Base-by-base conservation (phyloP, 2,329 filamentous ascomycete species). In the Colletotrichum sp. region DNA sequence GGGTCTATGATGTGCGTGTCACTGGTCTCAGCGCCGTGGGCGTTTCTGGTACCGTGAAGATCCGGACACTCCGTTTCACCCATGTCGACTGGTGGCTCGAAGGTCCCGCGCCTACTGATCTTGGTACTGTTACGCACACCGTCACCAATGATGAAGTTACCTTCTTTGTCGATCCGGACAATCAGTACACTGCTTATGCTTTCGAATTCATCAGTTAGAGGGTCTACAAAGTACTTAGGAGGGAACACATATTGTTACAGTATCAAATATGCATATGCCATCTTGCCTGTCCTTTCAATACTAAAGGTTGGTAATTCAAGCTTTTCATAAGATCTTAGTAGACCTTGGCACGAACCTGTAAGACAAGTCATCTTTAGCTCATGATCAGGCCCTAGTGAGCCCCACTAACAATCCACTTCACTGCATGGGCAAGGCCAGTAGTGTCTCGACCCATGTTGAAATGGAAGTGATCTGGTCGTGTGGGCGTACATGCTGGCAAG, bases 161-260 rank as follows among this genome's bases (percentile, higher is more conserved):
- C 11, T 51, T 51, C 1, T 51, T 51, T 5, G 43, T 51, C 43
- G 43, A 51, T 51, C 43, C 43, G 11, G 43, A 51, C 43, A 51
- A 51, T 24, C 43, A 21, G 43, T 51, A 51, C 43, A 51, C 43
- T n/a, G 43, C 43, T 51, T 51, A 51, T 51, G 43, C 43, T 51
- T 51, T 51, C 6, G 43, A 51, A 51, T 51, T 51, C 0, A n/a
- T 51, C 43, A 51, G 43, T 51, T 51, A 51, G 43, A 13, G 11
- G 43, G 12, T 3, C 43, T 21, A 1, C 43, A 8, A 0, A 21
- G 11, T 11, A 13, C 2, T 51, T 8, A 4, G 11, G 6, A 24
- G 6, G 1, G 43, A 21, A 1, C 5, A 8, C 4, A 13, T 51
- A 21, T 51, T 21, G n/a, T 21, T 1, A 2, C 0, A 51, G 6